A percentile compares a stretch with the other conserved stretches of the same genome.
Evolutionary conservation across 2,329 filamentous ascomycete species (phyloP).

Genomic region (Arthrobotrys iridis): DNA sequence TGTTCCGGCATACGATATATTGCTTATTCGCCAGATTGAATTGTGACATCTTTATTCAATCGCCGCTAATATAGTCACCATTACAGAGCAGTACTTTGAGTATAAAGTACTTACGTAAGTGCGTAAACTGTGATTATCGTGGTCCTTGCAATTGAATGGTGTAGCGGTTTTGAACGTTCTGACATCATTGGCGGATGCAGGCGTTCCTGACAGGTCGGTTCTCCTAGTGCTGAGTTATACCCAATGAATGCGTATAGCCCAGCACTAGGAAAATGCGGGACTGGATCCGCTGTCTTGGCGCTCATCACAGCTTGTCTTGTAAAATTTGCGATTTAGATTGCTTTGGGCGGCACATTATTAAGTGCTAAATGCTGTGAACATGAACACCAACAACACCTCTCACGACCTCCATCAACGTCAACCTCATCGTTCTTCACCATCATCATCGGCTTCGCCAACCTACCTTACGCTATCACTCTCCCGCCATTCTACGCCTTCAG

Average conservation of each 20-base stretch:
- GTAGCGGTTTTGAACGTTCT: too few relatives aligned
- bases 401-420: neutral
- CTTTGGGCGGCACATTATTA: slow-evolving; percentile 20
- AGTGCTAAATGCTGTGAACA: too few relatives aligned
- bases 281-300: slow-evolving; percentile 34
- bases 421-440: neutral
- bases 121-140: too few relatives aligned
- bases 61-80: too few relatives aligned
- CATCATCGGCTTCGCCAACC: neutral
- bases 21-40: too few relatives aligned
- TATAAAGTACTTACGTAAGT: neutral
- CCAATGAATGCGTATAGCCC: neutral
- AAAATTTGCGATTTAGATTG: neutral
- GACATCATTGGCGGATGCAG: slow-evolving; percentile 15
- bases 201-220: too few relatives aligned
- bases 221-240: neutral
- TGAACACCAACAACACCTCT: slow-evolving; percentile 7
- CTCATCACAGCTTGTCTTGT: slow-evolving; percentile 29
- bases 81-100: too few relatives aligned
- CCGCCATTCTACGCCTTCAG: neutral
- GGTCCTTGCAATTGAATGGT: too few relatives aligned
- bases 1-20: too few relatives aligned
- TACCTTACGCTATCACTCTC: neutral
- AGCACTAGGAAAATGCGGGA: slow-evolving; percentile 28
- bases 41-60: too few relatives aligned